Percentiles rank a stretch among this genome's conserved stretches.
These are phyloP conservation scores for Phaeosphaeriaceae sp. DNA, from an alignment of 2,329 filamentous ascomycete species.

Conservation along the genomic window DNA sequence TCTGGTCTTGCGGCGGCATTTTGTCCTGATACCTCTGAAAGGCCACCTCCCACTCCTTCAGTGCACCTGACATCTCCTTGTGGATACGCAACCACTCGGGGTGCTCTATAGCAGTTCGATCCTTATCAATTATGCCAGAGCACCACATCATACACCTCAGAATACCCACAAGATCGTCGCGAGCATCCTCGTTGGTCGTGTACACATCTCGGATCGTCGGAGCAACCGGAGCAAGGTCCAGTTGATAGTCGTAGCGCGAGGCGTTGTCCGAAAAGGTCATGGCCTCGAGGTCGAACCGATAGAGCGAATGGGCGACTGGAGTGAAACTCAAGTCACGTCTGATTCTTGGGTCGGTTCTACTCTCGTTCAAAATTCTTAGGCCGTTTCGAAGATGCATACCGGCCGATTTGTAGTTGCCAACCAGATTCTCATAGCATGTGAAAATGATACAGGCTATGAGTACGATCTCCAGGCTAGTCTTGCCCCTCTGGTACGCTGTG, in stretches of 20 bases:
- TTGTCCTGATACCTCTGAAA: slow-evolving; percentile 30
- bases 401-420: slow-evolving; percentile 35
- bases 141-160: slow-evolving; percentile 40
- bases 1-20: slow-evolving; percentile 21
- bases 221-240: slow-evolving; percentile 27
- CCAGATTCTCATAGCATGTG: slow-evolving; percentile 41
- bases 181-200: slow-evolving; percentile 24
- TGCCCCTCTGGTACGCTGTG: slow-evolving; percentile 25
- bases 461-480: slow-evolving; percentile 32
- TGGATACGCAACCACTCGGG: slow-evolving; percentile 28
- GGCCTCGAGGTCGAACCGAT: slow-evolving; percentile 40
- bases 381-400: slow-evolving; percentile 41
- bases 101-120: slow-evolving; percentile 25
- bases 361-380: slow-evolving; percentile 32
- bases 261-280: slow-evolving; percentile 42
- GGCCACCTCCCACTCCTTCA: slow-evolving; percentile 27
- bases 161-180: slow-evolving; percentile 34
- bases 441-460: slow-evolving; percentile 42
- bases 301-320: slow-evolving; percentile 31
- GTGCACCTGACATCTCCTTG: slow-evolving; percentile 21
- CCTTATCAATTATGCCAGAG: slow-evolving; percentile 28
- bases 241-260: slow-evolving; percentile 32
- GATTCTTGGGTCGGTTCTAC: slow-evolving; percentile 4
- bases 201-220: slow-evolving; percentile 29
- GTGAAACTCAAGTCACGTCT: slow-evolving; percentile 15